phyloP scores from a whole-genome alignment of 768 basidiomycete genomes.

The Leccinum barrowsii region DNA sequence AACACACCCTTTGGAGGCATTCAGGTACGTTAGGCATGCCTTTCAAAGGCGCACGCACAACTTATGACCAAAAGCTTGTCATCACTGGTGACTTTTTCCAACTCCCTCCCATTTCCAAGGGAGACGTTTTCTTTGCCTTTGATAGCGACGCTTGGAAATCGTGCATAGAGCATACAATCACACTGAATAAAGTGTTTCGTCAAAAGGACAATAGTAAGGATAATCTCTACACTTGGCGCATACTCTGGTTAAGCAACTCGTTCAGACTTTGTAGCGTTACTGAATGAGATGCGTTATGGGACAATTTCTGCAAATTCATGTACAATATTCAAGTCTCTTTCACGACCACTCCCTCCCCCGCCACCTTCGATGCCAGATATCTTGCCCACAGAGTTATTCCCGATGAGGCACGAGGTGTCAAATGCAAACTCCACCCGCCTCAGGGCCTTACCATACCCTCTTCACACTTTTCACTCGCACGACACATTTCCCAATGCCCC shows the following conservation, averaged over 20 bases:
- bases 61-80: constrained; percentile 36
- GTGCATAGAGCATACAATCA: constrained; percentile 57
- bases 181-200: constrained; percentile 68
- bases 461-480: constrained; percentile 43
- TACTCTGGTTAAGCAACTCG: not conserved
- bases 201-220: constrained; percentile 66
- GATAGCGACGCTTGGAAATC: constrained; percentile 46
- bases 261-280: constrained; percentile 62
- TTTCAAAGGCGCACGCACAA: not conserved
- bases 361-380: constrained; percentile 30
- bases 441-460: constrained; percentile 39
- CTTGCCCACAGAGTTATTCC: constrained; percentile 55
- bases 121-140: constrained; percentile 57
- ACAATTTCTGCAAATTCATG: constrained; percentile 45
- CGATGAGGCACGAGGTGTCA: constrained; percentile 68
- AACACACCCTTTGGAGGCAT: constrained; percentile 62
- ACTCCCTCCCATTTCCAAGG: constrained; percentile 50
- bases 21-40: constrained; percentile 38
- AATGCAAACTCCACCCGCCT: constrained; percentile 57
- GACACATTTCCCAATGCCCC: constrained; percentile 40
- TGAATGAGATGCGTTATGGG: constrained; percentile 76
- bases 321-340: constrained; percentile 44
- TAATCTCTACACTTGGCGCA: not conserved
- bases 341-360: constrained; percentile 25
- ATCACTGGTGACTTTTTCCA: constrained; percentile 61